Conservation (phyloP, 176 grass and related monocot species). For the Urochloa ruziziensis region DNA sequence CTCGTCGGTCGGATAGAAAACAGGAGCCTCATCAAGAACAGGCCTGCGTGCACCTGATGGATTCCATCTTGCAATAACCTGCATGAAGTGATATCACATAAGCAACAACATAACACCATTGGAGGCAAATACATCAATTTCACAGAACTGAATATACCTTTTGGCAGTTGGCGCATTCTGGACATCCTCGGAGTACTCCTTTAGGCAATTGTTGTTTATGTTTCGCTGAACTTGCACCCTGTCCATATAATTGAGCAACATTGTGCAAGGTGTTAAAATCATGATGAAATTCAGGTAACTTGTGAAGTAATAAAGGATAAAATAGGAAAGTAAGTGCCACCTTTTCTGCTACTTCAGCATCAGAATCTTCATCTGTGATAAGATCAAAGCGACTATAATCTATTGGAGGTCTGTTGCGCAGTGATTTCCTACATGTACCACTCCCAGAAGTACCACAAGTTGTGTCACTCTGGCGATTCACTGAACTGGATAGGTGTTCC, state of each 20-base stretch:
- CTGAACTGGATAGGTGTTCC: constrained; percentile 27
- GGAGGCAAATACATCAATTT: background rate
- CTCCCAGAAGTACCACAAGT: constrained; percentile 40
- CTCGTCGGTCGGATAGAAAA: constrained; percentile 89
- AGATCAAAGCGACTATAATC: constrained; percentile 68
- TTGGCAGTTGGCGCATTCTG: constrained; percentile 66
- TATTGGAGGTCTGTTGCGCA: constrained; percentile 61
- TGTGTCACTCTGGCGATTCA: background rate
- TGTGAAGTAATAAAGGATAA: constrained; percentile 21
- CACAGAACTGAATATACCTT: constrained; percentile 44
- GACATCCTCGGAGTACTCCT: constrained; percentile 89
- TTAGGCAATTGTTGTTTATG: constrained; percentile 58
- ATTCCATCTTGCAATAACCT: constrained; percentile 88
- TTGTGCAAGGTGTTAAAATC: constrained; percentile 22
- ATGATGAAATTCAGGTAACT: constrained; percentile 3
- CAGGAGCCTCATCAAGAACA: constrained; percentile 79
- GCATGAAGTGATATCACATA: constrained; percentile 16
- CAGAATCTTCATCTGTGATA: constrained; percentile 48
- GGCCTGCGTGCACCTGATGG: constrained; percentile 56
- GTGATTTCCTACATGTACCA: constrained; percentile 51
- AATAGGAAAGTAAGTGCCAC: constrained; percentile 33
- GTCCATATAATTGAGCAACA: constrained; percentile 17
- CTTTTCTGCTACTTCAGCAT: constrained; percentile 49
- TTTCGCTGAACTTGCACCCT: constrained; percentile 44
- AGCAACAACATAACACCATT: background rate